These are phyloP conservation scores for Brachypodium distachyon DNA, from an alignment of 202 grass and related monocot genomes.

Conservation along the genomic window DNA sequence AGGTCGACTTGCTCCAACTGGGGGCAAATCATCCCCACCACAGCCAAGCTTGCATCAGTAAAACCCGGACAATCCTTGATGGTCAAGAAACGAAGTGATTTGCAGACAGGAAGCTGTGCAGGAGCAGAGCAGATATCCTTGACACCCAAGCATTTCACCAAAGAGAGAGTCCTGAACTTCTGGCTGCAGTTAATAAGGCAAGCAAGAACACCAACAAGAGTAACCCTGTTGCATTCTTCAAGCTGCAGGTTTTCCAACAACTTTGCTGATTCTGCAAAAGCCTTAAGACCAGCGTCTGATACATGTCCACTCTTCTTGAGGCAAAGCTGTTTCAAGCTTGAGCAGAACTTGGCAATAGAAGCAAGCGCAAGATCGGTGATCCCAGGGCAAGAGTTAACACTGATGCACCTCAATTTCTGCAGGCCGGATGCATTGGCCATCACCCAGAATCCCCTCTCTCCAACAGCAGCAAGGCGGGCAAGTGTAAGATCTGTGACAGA, in stretches of 20 bases:
- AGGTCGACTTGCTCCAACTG: slow-evolving; percentile 75
- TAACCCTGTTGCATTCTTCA: slow-evolving; percentile 70
- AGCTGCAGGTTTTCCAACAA: slow-evolving; percentile 64
- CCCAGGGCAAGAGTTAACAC: slow-evolving; percentile 67
- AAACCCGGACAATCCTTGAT: slow-evolving; percentile 77
- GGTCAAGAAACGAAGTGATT: slow-evolving; percentile 66
- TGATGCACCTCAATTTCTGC: slow-evolving; percentile 68
- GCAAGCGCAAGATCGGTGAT: slow-evolving; percentile 67
- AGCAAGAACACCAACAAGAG: slow-evolving; percentile 66
- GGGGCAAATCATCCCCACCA: slow-evolving; percentile 81
- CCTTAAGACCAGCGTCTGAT: slow-evolving; percentile 69
- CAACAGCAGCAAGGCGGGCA: slow-evolving; percentile 41
- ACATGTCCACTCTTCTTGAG: slow-evolving; percentile 55
- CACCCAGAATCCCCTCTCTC: slow-evolving; percentile 93
- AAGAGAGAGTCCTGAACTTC: slow-evolving; percentile 52
- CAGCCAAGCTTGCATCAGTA: slow-evolving; percentile 71
- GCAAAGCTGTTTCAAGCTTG: slow-evolving; percentile 57
- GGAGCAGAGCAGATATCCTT: slow-evolving; percentile 53
- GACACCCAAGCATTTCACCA: slow-evolving; percentile 86
- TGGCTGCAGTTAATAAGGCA: slow-evolving; percentile 52
- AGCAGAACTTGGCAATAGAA: slow-evolving; percentile 78
- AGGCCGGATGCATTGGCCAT: slow-evolving; percentile 90
- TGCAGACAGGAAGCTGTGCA: slow-evolving; percentile 53
- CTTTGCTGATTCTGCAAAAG: slow-evolving; percentile 48
- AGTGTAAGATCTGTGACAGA: slow-evolving; percentile 61